phyloP scores from a whole-genome alignment of 345 rosid genomes.

The Lepidium africanum region DNA sequence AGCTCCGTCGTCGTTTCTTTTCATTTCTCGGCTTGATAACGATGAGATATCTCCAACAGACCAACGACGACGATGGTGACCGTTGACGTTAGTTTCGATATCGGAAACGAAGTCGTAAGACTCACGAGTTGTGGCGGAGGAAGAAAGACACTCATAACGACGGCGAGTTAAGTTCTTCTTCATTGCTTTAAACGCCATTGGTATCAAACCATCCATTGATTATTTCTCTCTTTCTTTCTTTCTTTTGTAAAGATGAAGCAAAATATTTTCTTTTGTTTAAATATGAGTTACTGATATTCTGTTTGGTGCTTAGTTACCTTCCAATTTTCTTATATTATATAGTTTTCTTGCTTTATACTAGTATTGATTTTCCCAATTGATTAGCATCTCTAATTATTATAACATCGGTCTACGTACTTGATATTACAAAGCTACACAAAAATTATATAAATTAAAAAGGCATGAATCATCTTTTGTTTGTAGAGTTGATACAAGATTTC shows the following conservation, averaged over 20 bases:
- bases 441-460: not conserved
- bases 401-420: not conserved
- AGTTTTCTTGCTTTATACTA: not conserved
- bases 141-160: conserved; percentile 64
- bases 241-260: conserved; percentile 1
- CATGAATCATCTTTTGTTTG: not conserved
- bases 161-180: conserved; percentile 56
- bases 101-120: conserved; percentile 25
- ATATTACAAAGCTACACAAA: not conserved
- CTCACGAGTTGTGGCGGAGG: conserved; percentile 29
- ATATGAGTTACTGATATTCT: not conserved
- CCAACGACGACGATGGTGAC: conserved; percentile 39
- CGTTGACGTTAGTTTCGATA: conserved; percentile 2
- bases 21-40: conserved; percentile 13
- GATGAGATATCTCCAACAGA: conserved; percentile 46
- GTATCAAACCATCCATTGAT: conserved; percentile 78
- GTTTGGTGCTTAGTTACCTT: conserved; percentile 10
- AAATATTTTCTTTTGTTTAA: not conserved
- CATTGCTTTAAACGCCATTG: conserved; percentile 56
- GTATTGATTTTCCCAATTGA: not conserved
- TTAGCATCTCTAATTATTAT: not conserved
- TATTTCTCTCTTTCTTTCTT: not conserved
- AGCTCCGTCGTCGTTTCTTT: not conserved
- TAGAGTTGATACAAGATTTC: too few relatives aligned
- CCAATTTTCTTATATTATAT: conserved; percentile 10